Percentiles rank a stretch among this genome's conserved stretches.
phyloP scores from a whole-genome alignment of 192 early-diverging fungal genomes.

The Gamsiella multidivaricata region DNA sequence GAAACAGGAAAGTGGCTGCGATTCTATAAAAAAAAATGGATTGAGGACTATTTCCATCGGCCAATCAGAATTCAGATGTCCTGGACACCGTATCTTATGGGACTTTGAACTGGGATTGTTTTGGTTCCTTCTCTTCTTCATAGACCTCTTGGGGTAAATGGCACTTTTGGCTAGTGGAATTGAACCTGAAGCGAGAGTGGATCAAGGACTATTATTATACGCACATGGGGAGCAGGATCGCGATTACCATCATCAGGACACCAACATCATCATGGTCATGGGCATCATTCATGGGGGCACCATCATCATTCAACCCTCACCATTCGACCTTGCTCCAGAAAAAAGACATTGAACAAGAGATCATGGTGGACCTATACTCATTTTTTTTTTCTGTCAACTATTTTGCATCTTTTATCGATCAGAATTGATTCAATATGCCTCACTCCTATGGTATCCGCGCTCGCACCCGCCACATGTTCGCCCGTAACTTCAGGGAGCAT shows the following conservation, averaged over 20 bases:
- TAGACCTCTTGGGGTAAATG: slow-evolving; percentile 46
- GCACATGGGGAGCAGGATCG: neutral
- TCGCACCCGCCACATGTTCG: slow-evolving; percentile 98
- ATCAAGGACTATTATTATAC: too few species aligned
- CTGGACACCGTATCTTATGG: neutral
- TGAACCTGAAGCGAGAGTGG: too few species aligned
- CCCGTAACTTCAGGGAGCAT: slow-evolving; percentile 95
- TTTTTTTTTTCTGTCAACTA: slow-evolving; percentile 7
- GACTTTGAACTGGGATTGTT: neutral
- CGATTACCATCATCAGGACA: neutral
- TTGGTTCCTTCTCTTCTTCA: slow-evolving; percentile 52
- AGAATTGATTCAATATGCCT: slow-evolving; percentile 71
- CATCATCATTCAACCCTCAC: slow-evolving; percentile 16
- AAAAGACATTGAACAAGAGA: neutral
- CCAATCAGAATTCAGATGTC: slow-evolving; percentile 9
- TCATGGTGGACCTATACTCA: slow-evolving; percentile 21
- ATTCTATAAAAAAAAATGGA: slow-evolving; percentile 11
- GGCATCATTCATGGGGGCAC: slow-evolving; percentile 2
- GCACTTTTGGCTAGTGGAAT: neutral
- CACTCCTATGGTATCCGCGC: slow-evolving; percentile 94
- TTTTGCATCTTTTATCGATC: slow-evolving; percentile 8
- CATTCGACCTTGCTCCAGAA: neutral
- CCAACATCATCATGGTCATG: neutral
- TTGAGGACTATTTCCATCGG: neutral
- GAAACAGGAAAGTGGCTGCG: neutral